These are phyloP conservation scores for Blastobotrys elegans DNA, from an alignment of 1,139 yeast genomes.

Conservation along the genomic window DNA sequence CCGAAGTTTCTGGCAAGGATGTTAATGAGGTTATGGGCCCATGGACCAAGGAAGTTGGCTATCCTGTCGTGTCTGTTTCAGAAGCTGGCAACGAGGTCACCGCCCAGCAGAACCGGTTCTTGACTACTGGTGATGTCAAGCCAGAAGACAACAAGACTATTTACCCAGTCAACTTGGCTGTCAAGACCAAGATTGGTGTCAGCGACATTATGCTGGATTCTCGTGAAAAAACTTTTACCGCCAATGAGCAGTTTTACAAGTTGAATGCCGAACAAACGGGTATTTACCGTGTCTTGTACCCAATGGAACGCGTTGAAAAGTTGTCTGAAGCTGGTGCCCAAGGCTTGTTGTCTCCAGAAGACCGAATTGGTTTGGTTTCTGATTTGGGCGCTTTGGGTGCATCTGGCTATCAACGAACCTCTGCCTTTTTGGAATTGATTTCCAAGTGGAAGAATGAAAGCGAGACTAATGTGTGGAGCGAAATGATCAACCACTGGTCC, in stretches of 20 bases:
- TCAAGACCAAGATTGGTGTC: slow-evolving; percentile 62
- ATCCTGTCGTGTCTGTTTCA: slow-evolving; percentile 51
- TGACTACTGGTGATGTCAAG: slow-evolving; percentile 51
- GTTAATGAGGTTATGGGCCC: slow-evolving; percentile 49
- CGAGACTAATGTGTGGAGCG: slow-evolving; percentile 56
- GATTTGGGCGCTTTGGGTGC: slow-evolving; percentile 72
- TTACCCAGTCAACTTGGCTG: slow-evolving; percentile 78
- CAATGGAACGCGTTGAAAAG: slow-evolving; percentile 67
- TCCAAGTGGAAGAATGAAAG: slow-evolving; percentile 61
- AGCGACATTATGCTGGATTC: slow-evolving; percentile 55
- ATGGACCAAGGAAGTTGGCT: slow-evolving; percentile 65
- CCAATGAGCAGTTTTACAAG: slow-evolving; percentile 59
- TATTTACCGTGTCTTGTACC: slow-evolving; percentile 74
- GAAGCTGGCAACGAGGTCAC: slow-evolving; percentile 29
- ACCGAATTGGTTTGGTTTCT: slow-evolving; percentile 80
- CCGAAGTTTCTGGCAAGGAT: slow-evolving; percentile 52
- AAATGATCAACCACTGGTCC: slow-evolving; percentile 52
- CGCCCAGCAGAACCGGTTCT: slow-evolving; percentile 50
- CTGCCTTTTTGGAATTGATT: slow-evolving; percentile 59
- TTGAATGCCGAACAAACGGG: slow-evolving; percentile 81
- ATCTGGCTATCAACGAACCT: slow-evolving; percentile 67
- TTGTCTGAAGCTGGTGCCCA: slow-evolving; percentile 65
- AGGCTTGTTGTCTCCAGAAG: slow-evolving; percentile 70
- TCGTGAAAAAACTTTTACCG: slow-evolving; percentile 46
- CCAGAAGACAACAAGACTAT: slow-evolving; percentile 45